A percentile compares a stretch with the other conserved stretches of the same genome.
Conservation (phyloP, 768 basidiomycete genomes). For the Cystofilobasidium bisporidii region DNA sequence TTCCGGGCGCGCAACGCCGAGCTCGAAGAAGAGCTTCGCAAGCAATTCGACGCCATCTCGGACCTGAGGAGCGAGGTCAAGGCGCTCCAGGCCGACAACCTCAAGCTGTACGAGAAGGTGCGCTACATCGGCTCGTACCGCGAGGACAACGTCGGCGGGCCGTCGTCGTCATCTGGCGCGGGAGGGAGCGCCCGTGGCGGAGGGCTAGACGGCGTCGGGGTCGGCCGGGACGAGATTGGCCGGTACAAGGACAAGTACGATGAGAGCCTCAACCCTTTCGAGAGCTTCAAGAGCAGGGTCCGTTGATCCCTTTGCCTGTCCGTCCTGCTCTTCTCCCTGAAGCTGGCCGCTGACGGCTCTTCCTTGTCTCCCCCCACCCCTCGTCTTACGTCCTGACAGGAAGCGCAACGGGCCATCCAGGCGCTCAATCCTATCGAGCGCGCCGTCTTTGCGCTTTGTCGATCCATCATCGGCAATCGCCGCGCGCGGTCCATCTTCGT, state of each 20-base stretch:
- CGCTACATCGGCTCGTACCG: constrained; percentile 96
- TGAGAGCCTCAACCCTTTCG: constrained; percentile 96
- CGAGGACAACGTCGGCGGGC: constrained; percentile 47
- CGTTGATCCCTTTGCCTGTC: constrained; percentile 39
- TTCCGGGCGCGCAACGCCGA: constrained; percentile 60
- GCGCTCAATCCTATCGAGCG: constrained; percentile 85
- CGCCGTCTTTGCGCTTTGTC: constrained; percentile 71
- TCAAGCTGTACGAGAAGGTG: constrained; percentile 97
- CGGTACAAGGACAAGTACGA: constrained; percentile 88
- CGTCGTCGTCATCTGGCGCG: neutral
- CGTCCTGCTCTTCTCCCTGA: neutral
- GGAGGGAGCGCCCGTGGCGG: neutral
- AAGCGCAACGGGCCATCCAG: constrained; percentile 86
- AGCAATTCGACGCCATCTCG: constrained; percentile 87
- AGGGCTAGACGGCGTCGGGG: constrained; percentile 8
- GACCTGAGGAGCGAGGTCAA: constrained; percentile 89
- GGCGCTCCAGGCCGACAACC: constrained; percentile 82
- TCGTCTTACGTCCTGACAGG: constrained; percentile 47
- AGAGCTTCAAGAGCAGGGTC: constrained; percentile 89
- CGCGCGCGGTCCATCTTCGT: constrained; percentile 83
- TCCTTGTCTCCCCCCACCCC: neutral
- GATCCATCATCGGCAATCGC: constrained; percentile 76
- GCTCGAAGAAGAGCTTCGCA: constrained; percentile 66
- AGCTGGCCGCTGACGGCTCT: too few relatives aligned
- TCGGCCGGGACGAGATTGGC: constrained; percentile 57